Base-by-base conservation (phyloP, 768 basidiomycete genomes). In the Imleria badia region DNA sequence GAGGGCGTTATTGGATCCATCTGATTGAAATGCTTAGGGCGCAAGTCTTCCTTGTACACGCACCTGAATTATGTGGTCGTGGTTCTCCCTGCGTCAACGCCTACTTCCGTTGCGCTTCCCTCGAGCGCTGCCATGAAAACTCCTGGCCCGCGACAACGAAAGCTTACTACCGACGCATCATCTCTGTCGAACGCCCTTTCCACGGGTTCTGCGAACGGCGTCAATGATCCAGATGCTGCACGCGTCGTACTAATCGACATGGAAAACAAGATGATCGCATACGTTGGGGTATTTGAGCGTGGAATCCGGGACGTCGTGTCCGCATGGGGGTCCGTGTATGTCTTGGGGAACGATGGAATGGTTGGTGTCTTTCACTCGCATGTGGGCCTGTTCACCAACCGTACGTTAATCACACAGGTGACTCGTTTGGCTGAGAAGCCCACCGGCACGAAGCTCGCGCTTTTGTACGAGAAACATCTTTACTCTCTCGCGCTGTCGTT, bases 201-300 rank as follows among this genome's bases (percentile, higher is more conserved):
- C 17, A 33, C 38, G 6, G 47, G 26, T 36, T 82, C 84, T 3
- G 76, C 81, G 12, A 76, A 76, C 5, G 66, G 66, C 1, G 44
- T 7, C 6, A 61, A 68, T 15, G 78, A 80, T 38, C 71, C 79
- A 0, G 90, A 92, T 47, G 82, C 91, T 36, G 83, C 85, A 13
- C 88, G 85, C 57, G 82, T 98, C 39, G 89, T 87, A 0, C 82
- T 98, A 2, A 88, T 98, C 60, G 95, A 99, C 66, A 83, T 88
- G 35, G 91, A 92, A 64, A 97, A 95, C 72, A 94, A 94, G 73
- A 80, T 94, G 48, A 81, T 96, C 15, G 89, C 91, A 7, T 94
- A 91, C 65, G 83, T 86, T 0, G 88, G 86, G 7, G 81, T 87
- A 3, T 93, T 94, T 63, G 81, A 82, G 20, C 84, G 88, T 52